Percentiles rank a stretch among this genome's conserved stretches.
Conservation (phyloP, 805 yeast genomes). For the Candida coquimbonensis region DNA sequence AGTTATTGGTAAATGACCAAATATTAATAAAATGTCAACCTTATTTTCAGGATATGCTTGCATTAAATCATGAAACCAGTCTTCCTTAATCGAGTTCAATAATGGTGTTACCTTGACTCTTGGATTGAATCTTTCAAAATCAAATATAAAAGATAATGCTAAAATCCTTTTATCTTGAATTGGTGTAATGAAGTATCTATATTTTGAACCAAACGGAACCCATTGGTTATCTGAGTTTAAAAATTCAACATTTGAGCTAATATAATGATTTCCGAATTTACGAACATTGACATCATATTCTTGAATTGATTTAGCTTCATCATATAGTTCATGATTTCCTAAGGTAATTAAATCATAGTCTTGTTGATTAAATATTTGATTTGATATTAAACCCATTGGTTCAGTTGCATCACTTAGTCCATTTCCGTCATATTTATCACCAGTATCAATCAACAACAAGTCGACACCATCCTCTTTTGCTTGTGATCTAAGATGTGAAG, state of each 20-base stretch:
- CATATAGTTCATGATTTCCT: conserved; percentile 89
- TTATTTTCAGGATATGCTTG: conserved; percentile 28
- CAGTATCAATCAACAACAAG: conserved; percentile 73
- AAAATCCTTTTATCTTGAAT: conserved; percentile 45
- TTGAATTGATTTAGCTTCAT: conserved; percentile 50
- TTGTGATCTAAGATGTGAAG: conserved; percentile 37
- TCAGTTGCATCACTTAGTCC: conserved; percentile 76
- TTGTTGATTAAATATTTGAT: conserved; percentile 52
- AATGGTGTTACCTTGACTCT: conserved; percentile 61
- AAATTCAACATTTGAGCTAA: conserved; percentile 67
- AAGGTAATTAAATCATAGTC: conserved; percentile 75
- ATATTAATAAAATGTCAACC: conserved; percentile 61
- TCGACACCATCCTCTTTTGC: conserved; percentile 50
- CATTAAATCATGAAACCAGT: conserved; percentile 57
- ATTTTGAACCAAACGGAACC: conserved; percentile 64
- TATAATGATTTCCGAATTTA: conserved; percentile 55
- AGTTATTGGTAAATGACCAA: conserved; percentile 73
- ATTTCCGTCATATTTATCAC: conserved; percentile 93
- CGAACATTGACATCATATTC: conserved; percentile 60
- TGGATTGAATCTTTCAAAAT: conserved; percentile 56
- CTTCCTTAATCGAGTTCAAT: conserved; percentile 41
- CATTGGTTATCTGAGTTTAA: conserved; percentile 35
- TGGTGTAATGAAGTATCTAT: conserved; percentile 58
- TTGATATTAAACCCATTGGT: conserved; percentile 63
- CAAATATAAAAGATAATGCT: conserved; percentile 73